phyloP scores from a whole-genome alignment of 257 asterid species.

The Lavandula angustifolia region DNA sequence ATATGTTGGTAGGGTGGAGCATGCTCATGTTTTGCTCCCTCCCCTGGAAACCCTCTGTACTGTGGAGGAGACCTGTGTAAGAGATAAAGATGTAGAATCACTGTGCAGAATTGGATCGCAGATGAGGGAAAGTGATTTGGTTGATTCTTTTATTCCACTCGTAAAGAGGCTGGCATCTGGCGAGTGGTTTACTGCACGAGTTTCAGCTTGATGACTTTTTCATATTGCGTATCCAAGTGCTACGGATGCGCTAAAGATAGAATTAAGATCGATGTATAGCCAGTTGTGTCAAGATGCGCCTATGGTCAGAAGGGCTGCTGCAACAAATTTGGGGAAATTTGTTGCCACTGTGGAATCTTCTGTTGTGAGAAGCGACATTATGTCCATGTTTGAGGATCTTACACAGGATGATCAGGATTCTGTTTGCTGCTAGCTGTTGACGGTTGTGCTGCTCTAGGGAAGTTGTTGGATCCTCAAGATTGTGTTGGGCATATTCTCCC shows the following conservation, averaged over 20 bases:
- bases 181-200: constrained; percentile 97
- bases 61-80: constrained; percentile 92
- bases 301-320: constrained; percentile 95
- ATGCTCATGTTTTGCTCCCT: constrained; percentile 86
- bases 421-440: constrained; percentile 93
- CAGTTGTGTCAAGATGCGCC: constrained; percentile 97
- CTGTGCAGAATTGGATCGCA: constrained; percentile 92
- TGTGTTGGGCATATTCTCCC: constrained; percentile 91
- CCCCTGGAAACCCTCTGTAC: constrained; percentile 93
- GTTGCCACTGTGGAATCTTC: constrained; percentile 56
- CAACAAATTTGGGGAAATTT: constrained; percentile 60
- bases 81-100: constrained; percentile 93
- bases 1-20: constrained; percentile 92
- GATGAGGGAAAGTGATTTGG: constrained; percentile 90
- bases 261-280: constrained; percentile 72
- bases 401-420: constrained; percentile 93
- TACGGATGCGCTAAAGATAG: constrained; percentile 69
- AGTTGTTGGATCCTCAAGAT: constrained; percentile 85
- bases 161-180: constrained; percentile 98
- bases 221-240: constrained; percentile 92
- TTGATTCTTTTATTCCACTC: constrained; percentile 75
- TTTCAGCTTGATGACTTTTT: constrained; percentile 92
- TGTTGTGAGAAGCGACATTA: constrained; percentile 46
- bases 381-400: constrained; percentile 74
- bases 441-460: constrained; percentile 92